These are phyloP conservation scores for Trypanosomatidae sp. DNA, from an alignment of 208 protist genomes.

Conservation along the genomic window DNA sequence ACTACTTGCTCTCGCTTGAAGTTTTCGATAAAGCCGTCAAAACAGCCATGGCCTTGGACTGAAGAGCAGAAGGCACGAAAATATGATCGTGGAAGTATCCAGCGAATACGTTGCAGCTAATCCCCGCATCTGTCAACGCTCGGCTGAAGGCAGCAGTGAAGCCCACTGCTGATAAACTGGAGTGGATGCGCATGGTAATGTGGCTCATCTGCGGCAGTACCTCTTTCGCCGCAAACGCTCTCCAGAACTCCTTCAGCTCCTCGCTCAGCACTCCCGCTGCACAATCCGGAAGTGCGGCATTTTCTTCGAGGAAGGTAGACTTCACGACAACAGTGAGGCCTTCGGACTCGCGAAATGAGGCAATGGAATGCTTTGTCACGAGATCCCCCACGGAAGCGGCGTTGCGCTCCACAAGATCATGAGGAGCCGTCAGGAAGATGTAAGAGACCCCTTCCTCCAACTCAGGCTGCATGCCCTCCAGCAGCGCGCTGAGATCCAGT, in stretches of 20 bases:
- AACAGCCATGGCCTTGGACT: too few species aligned
- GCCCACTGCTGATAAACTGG: conserved; percentile 40
- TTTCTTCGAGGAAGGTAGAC: conserved; percentile 19
- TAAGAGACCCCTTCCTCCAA: conserved; percentile 11
- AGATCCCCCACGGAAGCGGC: conserved; percentile 4
- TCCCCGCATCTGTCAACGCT: conserved; percentile 31
- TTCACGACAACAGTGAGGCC: conserved; percentile 33
- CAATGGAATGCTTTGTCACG: conserved; percentile 14
- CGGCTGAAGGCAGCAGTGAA: conserved; percentile 49
- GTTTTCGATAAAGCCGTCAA: neutral
- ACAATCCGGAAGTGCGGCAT: too few species aligned
- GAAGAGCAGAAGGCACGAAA: conserved; percentile 25
- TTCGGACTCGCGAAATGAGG: conserved; percentile 29
- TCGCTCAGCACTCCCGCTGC: conserved; percentile 4
- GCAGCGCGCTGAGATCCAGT: conserved; percentile 24
- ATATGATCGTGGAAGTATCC: conserved; percentile 56
- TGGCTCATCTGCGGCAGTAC: conserved; percentile 28
- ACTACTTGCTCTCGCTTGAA: too few species aligned
- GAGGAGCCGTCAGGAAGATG: conserved; percentile 32
- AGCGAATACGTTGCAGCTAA: conserved; percentile 52
- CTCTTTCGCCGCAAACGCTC: conserved; percentile 8
- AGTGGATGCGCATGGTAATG: conserved; percentile 56
- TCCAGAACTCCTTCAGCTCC: conserved; percentile 9
- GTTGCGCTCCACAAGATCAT: too few species aligned
- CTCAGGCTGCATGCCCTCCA: conserved; percentile 31